Base-by-base conservation (phyloP, 1,284 basidiomycete species). In the Rhodotorula glutinis region DNA sequence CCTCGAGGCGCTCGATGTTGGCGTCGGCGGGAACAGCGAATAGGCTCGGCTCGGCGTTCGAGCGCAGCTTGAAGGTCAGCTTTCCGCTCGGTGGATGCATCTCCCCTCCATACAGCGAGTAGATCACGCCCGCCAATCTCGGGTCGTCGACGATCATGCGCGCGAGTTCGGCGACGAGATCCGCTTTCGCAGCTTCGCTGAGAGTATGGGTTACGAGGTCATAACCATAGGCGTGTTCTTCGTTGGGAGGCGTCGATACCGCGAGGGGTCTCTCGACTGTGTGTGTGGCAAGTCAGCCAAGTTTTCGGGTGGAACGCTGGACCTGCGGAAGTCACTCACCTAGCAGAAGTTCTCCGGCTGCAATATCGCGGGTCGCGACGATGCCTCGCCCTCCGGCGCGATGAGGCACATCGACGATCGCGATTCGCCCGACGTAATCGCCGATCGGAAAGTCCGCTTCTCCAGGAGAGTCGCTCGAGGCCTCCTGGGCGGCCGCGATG, bases 301-400 rank as follows among this genome's bases (percentile, higher is more conserved):
- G 27, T 16, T 2, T n/a, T 7, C 16, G 23, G n/a, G 40, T 5
- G 25, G 25, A 44, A 29, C 14, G 27, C 25, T 2, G 30, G 33
- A 38, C 17, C 5, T 13, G 25, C 25, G 25, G 27, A 10, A n/a
- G n/a, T 29, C n/a, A 46, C 64, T 16, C 7, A 66, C 60, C 65
- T 41, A 70, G 54, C 14, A 70, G 59, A 1, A 70, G 14, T 25
- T 61, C 59, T 2, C 65, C 68, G 3, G 62, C 52, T 9, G 51
- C n/a, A 41, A 70, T 46, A 29, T 58, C 58, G 25, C 53, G 55
- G 27, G 58, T 64, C 9, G 65, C 59, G 25, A 66, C 38, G 13
- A 70, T 14, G 1, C 68, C 65, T 51, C 67, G 56, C 10, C 67
- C 67, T 1, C 63, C 67, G 1, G 51, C 63, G 1, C 63, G 60